Evolutionary conservation across 2,329 filamentous ascomycete species (phyloP).

Genomic region (Apiospora sp.): DNA sequence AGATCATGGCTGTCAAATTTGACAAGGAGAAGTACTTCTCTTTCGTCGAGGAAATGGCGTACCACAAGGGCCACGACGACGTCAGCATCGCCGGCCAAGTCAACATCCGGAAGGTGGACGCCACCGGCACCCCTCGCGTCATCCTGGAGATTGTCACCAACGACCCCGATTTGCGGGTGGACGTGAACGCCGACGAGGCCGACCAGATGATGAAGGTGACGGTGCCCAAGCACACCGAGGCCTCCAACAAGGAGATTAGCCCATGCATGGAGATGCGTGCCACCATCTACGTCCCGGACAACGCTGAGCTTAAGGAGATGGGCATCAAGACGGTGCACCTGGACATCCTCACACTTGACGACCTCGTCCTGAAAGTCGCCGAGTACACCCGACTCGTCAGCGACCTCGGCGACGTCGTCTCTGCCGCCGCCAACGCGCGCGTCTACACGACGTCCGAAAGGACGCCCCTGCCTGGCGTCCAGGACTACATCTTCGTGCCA

Average conservation of each 20-base stretch:
- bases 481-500: constrained; percentile 37
- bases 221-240: constrained; percentile 47
- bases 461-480: neutral
- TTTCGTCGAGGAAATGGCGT: constrained; percentile 48
- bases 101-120: constrained; percentile 48
- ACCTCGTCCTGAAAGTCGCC: constrained; percentile 44
- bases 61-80: constrained; percentile 36
- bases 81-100: constrained; percentile 55
- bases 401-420: constrained; percentile 48
- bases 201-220: constrained; percentile 49
- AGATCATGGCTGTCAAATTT: constrained; percentile 47
- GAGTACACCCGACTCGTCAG: constrained; percentile 47
- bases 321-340: constrained; percentile 44
- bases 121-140: constrained; percentile 46
- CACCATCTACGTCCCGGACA: constrained; percentile 56
- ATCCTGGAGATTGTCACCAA: constrained; percentile 56
- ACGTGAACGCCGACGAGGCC: constrained; percentile 43
- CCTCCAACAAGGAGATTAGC: constrained; percentile 33
- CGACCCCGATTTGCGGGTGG: constrained; percentile 49
- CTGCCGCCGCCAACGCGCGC: constrained; percentile 41
- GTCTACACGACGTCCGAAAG: constrained; percentile 32
- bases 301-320: constrained; percentile 48
- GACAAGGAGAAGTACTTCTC: constrained; percentile 45
- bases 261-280: constrained; percentile 58
- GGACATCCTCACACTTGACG: constrained; percentile 50